Base-by-base conservation (phyloP, 2,329 filamentous ascomycete species). In the Metarhizium brunneum region DNA sequence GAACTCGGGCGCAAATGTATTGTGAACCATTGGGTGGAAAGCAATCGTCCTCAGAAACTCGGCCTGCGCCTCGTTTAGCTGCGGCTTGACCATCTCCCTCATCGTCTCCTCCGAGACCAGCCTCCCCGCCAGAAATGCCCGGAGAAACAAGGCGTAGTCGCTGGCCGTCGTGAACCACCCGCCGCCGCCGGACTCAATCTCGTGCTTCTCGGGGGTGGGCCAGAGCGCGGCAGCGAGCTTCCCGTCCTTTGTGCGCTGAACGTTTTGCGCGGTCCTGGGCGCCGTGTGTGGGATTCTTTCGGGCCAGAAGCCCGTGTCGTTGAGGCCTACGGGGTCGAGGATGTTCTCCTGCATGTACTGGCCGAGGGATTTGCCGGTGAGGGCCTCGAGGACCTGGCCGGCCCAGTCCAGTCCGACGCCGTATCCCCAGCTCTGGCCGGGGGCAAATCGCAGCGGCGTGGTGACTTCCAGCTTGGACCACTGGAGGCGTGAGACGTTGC, bases 361-460 rank as follows among this genome's bases (percentile, higher is more conserved):
- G 0, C 68, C 68, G 3, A 81, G 63, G 0, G 57, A 59, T 53
- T 66, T 60, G 6, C 69, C 69, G 0, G 71, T 73, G 4, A 75
- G 48, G 4, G 63, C 64, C 61, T 78, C 73, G 4, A 81, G 64
- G 1, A 73, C 65, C 5, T 72, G 57, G 3, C 75, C 77, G 0
- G 73, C 77, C 70, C 75, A 81, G 66, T 81, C 78, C 47, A 73
- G 56, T 0, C 66, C 65, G 3, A 68, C 62, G 4, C 79, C 77
- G 56, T 82, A 82, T 35, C 65, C 66, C 78, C 78, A 82, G 6
- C 71, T 70, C 3, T 71, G 66, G 0, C 78, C 79, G 0, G 78
- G 75, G 3, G 66, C 58, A 56, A 77, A 76, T 53, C 68, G 66
- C 40, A 78, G 61, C 0, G 76, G 79, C 55, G 72, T 71, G 50